Percentiles rank a stretch among this genome's conserved stretches.
Conservation (phyloP, 164 flowering plant species). For the Tetrastigma voinierianum region DNA sequence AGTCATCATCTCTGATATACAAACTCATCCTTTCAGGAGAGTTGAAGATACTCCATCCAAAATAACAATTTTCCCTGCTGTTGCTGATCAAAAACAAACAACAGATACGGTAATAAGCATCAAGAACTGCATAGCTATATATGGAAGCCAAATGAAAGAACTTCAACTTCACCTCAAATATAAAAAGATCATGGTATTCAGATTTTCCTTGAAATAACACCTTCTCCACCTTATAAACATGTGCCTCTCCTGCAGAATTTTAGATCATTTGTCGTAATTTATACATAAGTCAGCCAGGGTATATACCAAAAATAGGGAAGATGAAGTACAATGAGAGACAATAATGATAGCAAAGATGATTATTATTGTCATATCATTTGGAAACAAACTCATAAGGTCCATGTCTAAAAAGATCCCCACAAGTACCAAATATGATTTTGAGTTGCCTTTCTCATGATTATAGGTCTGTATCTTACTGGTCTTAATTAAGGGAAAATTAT, state of each 20-base stretch:
- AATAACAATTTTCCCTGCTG: conserved; percentile 31
- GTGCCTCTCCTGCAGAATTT: conserved; percentile 34
- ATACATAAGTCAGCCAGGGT: no score
- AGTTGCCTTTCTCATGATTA: background rate
- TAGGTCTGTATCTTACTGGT: background rate
- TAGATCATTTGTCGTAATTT: background rate
- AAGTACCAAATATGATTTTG: no score
- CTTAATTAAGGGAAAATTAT: no score
- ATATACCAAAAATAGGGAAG: no score
- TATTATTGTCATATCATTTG: no score
- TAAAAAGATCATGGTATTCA: conserved; percentile 28
- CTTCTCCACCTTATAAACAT: conserved; percentile 30
- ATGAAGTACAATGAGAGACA: no score
- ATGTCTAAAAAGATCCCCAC: no score
- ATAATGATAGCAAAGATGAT: no score
- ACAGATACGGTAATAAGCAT: no score
- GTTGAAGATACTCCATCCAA: conserved; percentile 33
- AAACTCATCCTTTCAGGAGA: conserved; percentile 35
- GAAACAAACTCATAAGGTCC: no score
- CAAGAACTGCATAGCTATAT: no score
- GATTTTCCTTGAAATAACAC: conserved; percentile 37
- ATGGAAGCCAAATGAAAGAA: no score
- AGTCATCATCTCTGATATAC: conserved; percentile 42
- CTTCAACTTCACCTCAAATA: conserved; percentile 29
- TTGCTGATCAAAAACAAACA: conserved; percentile 16